Base-by-base conservation (phyloP, 2,329 filamentous ascomycete genomes). In the Aureobasidium sp. region DNA sequence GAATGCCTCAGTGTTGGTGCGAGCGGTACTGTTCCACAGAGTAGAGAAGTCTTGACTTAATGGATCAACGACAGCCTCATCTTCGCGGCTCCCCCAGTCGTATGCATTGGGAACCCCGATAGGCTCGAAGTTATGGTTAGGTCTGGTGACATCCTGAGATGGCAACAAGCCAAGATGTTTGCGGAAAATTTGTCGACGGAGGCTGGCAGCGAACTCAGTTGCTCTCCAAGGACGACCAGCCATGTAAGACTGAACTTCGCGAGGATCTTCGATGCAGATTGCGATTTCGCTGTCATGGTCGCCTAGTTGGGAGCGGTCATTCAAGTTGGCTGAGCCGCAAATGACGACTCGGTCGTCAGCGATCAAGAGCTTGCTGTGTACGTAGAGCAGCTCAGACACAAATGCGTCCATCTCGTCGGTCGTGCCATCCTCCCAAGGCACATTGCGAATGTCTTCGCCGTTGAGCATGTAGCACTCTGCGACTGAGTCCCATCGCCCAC, bases 211-310 rank as follows among this genome's bases (percentile, higher is more conserved):
- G 70, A 93, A 92, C 61, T 83, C 82, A 9, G 86, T 86, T 8
- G 90, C 93, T 36, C 79, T 81, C 77, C 82, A 96, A 0, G 84
- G 84, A 27, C 80, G 77, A 3, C 90, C 89, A 65, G 87, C 82
- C 89, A 96, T 95, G 63, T 74, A 76, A 21, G 85, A 87, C 14
- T 88, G 82, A 16, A 96, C 78, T 1, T 85, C 78, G 1, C 86
- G 83, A 2, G 85, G 82, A 71, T 95, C 91, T 72, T 94, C 88
- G 69, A 96, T 89, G 62, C 95, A 82, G 65, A 95, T 88, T n/a
- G 91, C 90, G 61, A 96, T 90, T 72, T 96, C 91, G 1, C 86
- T 90, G 75, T 96, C 91, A 74, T 94, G 91, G 62, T 84, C 82
- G 39, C 90, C 91, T 4, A 95, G 82, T 76, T 96, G 89, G 3